Evolutionary conservation across 2,329 filamentous ascomycete genomes (phyloP).

Genomic region (Ceratocystis diversiconidia): DNA sequence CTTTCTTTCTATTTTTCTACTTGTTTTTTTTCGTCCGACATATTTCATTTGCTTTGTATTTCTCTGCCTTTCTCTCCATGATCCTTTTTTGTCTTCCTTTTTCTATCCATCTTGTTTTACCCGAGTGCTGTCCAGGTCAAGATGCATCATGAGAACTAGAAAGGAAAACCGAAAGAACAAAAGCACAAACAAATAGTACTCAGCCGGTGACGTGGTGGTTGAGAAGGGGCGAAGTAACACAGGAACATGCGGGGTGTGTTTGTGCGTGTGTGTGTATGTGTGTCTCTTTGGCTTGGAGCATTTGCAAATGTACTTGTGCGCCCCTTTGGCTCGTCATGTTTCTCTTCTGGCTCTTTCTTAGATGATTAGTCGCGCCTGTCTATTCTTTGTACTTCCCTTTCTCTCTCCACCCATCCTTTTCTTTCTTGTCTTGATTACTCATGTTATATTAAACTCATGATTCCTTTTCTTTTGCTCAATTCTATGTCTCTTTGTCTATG

Average conservation of each 20-base stretch:
- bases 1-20: conserved; percentile 21
- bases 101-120: conserved; percentile 15
- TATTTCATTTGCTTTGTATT: conserved; percentile 15
- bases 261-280: not conserved
- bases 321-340: not conserved
- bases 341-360: not conserved
- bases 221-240: not conserved
- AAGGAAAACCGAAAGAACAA: not conserved
- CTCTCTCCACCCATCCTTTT: not conserved
- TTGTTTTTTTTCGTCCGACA: conserved; percentile 18
- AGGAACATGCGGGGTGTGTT: not conserved
- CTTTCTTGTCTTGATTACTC: conserved; percentile 1
- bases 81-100: conserved; percentile 17
- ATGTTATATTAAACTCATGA: conserved; percentile 4
- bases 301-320: not conserved
- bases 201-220: not conserved
- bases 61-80: conserved; percentile 19
- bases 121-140: conserved; percentile 27
- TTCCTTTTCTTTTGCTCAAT: not conserved
- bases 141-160: not conserved
- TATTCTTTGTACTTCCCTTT: not conserved
- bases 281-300: not conserved
- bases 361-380: not conserved
- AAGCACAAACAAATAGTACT: not conserved
- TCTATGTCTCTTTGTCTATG: not conserved